Conservation (phyloP, 2,329 filamentous ascomycete genomes). For the Fusarium annulatum region DNA sequence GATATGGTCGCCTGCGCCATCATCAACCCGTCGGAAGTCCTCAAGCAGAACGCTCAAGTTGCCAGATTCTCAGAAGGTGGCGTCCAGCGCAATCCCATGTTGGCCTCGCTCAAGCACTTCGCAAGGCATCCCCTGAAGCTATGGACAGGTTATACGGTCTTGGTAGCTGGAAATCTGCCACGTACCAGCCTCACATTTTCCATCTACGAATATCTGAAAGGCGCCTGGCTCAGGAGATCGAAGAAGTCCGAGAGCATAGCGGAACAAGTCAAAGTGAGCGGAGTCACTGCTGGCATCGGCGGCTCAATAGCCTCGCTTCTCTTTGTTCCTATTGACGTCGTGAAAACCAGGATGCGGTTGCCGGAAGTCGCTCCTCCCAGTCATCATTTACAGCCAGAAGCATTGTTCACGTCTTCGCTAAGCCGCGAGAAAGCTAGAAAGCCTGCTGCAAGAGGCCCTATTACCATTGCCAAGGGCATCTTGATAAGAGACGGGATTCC, state of each 20-base stretch:
- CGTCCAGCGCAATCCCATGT: not conserved
- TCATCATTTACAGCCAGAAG: slow-evolving; percentile 10
- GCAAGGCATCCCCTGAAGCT: slow-evolving; percentile 16
- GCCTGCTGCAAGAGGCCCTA: not conserved
- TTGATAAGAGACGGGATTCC: slow-evolving; percentile 12
- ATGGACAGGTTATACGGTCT: slow-evolving; percentile 28
- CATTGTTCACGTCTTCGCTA: not conserved
- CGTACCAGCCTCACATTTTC: slow-evolving; percentile 28
- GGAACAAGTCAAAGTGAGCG: slow-evolving; percentile 24
- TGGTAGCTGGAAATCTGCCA: slow-evolving; percentile 27
- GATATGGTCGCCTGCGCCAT: slow-evolving; percentile 32
- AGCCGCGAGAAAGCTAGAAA: slow-evolving; percentile 11
- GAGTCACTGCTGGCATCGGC: slow-evolving; percentile 21
- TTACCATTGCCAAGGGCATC: slow-evolving; percentile 22
- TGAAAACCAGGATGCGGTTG: slow-evolving; percentile 30
- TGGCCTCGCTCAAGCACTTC: slow-evolving; percentile 17
- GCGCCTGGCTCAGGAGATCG: not conserved
- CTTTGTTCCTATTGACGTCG: slow-evolving; percentile 20
- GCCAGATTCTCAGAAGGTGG: slow-evolving; percentile 15
- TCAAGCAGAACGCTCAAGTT: slow-evolving; percentile 28
- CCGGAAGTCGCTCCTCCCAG: not conserved
- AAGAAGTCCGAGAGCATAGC: not conserved
- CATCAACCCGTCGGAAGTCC: slow-evolving; percentile 30
- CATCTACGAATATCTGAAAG: slow-evolving; percentile 28
- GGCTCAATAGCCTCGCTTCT: slow-evolving; percentile 23